Base-by-base conservation (phyloP, 495 filamentous ascomycete genomes). In the Talaromyces thailandensis region DNA sequence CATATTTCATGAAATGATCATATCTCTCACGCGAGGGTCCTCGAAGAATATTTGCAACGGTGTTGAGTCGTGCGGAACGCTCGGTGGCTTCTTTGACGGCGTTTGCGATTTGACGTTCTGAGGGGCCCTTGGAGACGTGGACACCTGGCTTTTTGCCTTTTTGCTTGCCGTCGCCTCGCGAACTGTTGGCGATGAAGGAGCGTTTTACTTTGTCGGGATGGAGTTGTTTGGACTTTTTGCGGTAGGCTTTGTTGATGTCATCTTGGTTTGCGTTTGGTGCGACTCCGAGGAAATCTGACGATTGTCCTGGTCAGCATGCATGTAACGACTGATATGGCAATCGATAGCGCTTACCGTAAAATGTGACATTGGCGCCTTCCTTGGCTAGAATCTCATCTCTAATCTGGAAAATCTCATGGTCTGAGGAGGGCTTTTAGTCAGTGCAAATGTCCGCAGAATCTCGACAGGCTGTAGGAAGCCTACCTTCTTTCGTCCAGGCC, bases 171-270 rank as follows among this genome's bases (percentile, higher is more conserved):
- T 82, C 86, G 64, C 85, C 80, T n/a, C 84, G 87, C 63, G 85
- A 79, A 67, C 83, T 84, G 70, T 88, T 87, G 66, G 90, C 86
- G 50, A 88, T 79, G 71, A 94, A 88, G 69, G 86, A 79, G 67
- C 91, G 90, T 71, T 89, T 88, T 66, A 93, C 91, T 77, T 99
- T 99, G 80, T 99, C 94, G 2, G 94, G 94, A 73, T 99, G 94
- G 32, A 97, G 76, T 53, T 78, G 76, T 35, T 85, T 76, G 31
- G 92, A 90, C 72, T 88, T 92, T 74, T 94, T 92, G 73, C 89
- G 88, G 82, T 93, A 96, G 64, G 91, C 92, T 71, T 93, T 95
- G 83, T 86, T 90, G 75, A 99, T 88, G 53, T 95, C 91, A 28
- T 98, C 92, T 67, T 90, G 88, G 64, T 79, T 86, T 56, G 93